These are phyloP conservation scores for Apiotrichum siamense DNA, from an alignment of 1,284 basidiomycete species.

Conservation along the genomic window DNA sequence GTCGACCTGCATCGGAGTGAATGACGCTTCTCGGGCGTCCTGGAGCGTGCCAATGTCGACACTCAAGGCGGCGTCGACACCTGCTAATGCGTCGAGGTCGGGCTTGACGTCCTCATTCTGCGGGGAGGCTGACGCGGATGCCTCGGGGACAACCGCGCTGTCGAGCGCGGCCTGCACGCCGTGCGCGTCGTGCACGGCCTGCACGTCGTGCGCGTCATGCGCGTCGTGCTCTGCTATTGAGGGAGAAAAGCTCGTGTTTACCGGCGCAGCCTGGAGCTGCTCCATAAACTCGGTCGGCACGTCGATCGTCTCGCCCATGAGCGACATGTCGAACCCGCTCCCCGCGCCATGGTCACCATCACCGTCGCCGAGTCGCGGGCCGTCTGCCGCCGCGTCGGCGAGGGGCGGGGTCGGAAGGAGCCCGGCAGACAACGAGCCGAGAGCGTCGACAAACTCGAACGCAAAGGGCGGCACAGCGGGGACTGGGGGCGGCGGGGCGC, in stretches of 20 bases:
- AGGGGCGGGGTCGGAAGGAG: conserved; percentile 1
- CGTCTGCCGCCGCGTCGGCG: background rate
- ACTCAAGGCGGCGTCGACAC: conserved; percentile 2
- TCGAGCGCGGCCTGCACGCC: background rate
- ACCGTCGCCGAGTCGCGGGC: background rate
- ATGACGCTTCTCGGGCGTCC: background rate
- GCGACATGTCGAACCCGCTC: background rate
- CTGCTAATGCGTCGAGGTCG: conserved; percentile 5
- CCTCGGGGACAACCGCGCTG: background rate
- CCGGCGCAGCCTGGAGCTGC: background rate
- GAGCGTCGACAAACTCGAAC: background rate
- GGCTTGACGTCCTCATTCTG: conserved; percentile 14
- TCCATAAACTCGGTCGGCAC: conserved; percentile 1
- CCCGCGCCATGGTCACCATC: no score
- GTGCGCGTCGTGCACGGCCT: no score
- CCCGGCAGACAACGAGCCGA: background rate
- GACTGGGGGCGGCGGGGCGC: conserved; percentile 26
- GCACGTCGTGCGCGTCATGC: no score
- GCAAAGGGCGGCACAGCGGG: background rate
- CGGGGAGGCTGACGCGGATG: background rate
- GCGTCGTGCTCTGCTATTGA: background rate
- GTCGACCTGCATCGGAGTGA: background rate
- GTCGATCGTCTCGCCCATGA: conserved; percentile 2
- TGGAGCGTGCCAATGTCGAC: background rate
- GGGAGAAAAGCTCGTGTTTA: background rate